Base-by-base conservation (phyloP, 495 filamentous ascomycete species). In the Aspergillus biplanus region DNA sequence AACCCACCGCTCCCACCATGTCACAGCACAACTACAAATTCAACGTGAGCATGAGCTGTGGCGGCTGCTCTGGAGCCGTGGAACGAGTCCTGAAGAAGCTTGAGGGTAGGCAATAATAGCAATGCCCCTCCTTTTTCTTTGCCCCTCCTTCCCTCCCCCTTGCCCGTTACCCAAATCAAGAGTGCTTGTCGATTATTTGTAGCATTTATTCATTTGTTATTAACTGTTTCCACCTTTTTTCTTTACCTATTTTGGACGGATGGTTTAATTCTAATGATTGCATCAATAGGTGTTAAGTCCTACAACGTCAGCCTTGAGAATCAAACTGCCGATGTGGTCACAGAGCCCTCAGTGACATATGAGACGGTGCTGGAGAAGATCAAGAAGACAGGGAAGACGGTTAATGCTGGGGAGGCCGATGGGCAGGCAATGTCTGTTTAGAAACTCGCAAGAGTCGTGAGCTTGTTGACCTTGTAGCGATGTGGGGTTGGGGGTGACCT, bases 21-120 rank as follows among this genome's bases (percentile, higher is more conserved):
- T 78, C 86, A 31, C 83, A 87, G 58, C 86, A 90, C 76, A 79
- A 81, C 62, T 90, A 89, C 83, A 87, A 88, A 68, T 90, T 89
- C 77, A 83, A 88, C 73, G 81, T 90, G 69, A 73, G 79, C 64
- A 90, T 90, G 87, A 84, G 79, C 78, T 90, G 87, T 71, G 80
- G 83, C 67, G 87, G 87, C 61, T 90, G 87, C 80, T 89, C 87
- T 35, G 87, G 87, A 57, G 87, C 87, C 56, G 77, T 99, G 7
- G 90, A 95, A 69, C 83, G 92, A n/a, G 92, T 97, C n/a, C 84
- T 99, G n/a, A 93, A 90, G 76, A 96, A 89, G 78, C 84, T 96
- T 0, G 90, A 97, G 11, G 95, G 95, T 97, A 71, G 42, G 81
- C 16, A 50, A 49, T 49, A 16, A 21, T 21, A 27, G 21, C 27